Percentiles rank a stretch among this genome's conserved stretches.
Evolutionary conservation across 306 rosid species (phyloP).

Genomic region (Morella rubra): DNA sequence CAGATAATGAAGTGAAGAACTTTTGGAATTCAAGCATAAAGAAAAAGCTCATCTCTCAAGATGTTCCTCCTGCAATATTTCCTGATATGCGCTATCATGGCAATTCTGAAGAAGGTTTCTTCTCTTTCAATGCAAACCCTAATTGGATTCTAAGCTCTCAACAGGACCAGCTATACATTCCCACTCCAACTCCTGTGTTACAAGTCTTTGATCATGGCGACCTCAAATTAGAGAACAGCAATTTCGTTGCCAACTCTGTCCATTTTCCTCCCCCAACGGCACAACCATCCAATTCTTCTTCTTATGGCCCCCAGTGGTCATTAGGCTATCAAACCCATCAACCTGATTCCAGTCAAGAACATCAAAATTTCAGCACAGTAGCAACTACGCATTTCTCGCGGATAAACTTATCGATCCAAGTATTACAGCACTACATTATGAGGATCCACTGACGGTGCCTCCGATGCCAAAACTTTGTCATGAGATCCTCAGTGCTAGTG

Average conservation of each 20-base stretch:
- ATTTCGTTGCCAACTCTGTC: constrained; percentile 27
- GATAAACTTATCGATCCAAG: constrained; percentile 43
- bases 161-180: constrained; percentile 51
- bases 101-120: constrained; percentile 45
- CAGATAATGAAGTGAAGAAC: constrained; percentile 97
- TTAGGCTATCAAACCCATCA: constrained; percentile 37
- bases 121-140: constrained; percentile 59
- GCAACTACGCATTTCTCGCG: constrained; percentile 17
- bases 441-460: constrained; percentile 24
- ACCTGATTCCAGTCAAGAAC: constrained; percentile 39
- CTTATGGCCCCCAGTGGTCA: constrained; percentile 44
- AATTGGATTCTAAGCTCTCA: constrained; percentile 36
- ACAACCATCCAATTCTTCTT: constrained; percentile 34
- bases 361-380: constrained; percentile 33
- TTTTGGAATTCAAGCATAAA: constrained; percentile 98
- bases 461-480: constrained; percentile 39
- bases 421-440: constrained; percentile 27
- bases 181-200: constrained; percentile 48
- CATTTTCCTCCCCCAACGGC: constrained; percentile 40
- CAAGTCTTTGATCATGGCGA: constrained; percentile 44
- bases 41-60: constrained; percentile 78
- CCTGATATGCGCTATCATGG: constrained; percentile 50
- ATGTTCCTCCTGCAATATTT: constrained; percentile 47
- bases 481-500: constrained; percentile 41
- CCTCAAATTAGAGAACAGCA: constrained; percentile 39